Conservation (phyloP, 257 asterid species). For the Rubia yunnanensis region DNA sequence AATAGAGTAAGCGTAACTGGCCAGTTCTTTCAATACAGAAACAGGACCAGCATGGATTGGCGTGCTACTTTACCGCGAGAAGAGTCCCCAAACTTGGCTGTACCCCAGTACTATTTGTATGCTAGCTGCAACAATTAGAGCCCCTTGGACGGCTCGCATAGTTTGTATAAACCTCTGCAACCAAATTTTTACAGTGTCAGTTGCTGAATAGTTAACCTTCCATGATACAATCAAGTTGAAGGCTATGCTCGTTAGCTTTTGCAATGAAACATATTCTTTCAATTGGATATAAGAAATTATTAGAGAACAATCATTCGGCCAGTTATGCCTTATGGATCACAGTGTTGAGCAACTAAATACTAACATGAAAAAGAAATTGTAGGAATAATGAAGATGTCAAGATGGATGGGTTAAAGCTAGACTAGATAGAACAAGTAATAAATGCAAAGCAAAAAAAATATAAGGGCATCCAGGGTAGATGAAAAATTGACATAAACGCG, state of each 20-base stretch:
- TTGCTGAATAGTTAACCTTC: not conserved
- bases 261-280: not conserved
- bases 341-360: not conserved
- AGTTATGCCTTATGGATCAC: not conserved
- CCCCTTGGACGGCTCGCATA: conserved; percentile 99
- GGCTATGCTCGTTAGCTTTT: not conserved
- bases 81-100: conserved; percentile 98
- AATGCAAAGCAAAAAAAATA: not conserved
- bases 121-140: conserved; percentile 82
- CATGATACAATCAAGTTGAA: not conserved
- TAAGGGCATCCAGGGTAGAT: not conserved
- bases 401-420: not conserved
- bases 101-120: conserved; percentile 86
- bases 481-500: not conserved
- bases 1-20: conserved; percentile 5
- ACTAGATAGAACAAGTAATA: not conserved
- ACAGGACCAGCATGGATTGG: not conserved
- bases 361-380: not conserved
- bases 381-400: not conserved
- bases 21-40: not conserved
- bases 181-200: not conserved
- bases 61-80: conserved; percentile 60
- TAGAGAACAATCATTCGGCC: not conserved
- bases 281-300: not conserved
- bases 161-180: conserved; percentile 72